Evolutionary conservation across 2,329 filamentous ascomycete genomes (phyloP), one percentile per base, ranked within the genome.

Genomic region (Diplodia sapinea): DNA sequence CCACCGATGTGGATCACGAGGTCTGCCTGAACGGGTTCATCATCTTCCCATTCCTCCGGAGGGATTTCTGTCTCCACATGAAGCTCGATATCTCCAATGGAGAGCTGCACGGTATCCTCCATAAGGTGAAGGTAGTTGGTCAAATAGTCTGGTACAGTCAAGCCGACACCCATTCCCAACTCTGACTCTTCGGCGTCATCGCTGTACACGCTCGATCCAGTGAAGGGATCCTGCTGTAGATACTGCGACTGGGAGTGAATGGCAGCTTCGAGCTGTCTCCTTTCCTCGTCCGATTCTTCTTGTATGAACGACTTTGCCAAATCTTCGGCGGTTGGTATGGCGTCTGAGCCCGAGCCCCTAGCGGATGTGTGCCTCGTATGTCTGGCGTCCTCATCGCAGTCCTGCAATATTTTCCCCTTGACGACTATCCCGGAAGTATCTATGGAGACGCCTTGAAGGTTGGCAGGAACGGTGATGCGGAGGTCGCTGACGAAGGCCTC

Each of bases 381-480:
- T 7, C n/a, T 9, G 3, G 31, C 20, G 31, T 59, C n/a, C 12
- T 36, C 31, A 6, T 61, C 43, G 4, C 8, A 12, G 36, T 49
- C 49, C 12, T 55, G 65, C 6, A 26, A 26, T 17, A 40, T 72
- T 4, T 74, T 74, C 26, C 66, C 75, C 69, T 88, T 86, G 38
- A 96, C 85, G 71, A 94, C 87, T 69, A 97, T 87, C 23, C 93
- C 93, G 72, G 94, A 88, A 26, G 94, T 85, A 75, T 97, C 91
- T 73, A 94, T 87, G 36, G 87, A 83, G 75, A 98, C 96, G 33
- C 92, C 89, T 72, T 94, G 93, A 71, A 97, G 89, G 78, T 97
- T 92, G 76, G 95, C 89, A 13, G 94, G 93, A 62, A 98, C 86
- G 8, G 91, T 96, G 65, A 97, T 82, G 73, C 91, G 90, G 29